Evolutionary conservation across 768 basidiomycete species (phyloP), one percentile per base, ranked within the genome.

Genomic region (Leucosporidium creatinivorum): DNA sequence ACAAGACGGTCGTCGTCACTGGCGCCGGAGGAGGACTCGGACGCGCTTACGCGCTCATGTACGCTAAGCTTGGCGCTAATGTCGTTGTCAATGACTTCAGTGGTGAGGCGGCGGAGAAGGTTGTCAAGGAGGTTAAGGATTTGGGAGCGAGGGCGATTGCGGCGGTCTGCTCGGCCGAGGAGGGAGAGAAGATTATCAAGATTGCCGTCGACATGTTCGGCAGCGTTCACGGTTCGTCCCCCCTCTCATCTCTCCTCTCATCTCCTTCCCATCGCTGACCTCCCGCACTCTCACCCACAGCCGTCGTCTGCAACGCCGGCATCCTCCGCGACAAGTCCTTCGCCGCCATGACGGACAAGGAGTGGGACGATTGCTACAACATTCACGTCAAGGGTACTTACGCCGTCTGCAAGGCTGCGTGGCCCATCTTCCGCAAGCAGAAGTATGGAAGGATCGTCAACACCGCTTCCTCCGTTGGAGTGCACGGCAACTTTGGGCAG

Each of bases 381-480:
- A 85, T 97, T 30, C 93, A 98, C 78, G 83, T 99, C 47, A 62
- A 66, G 83, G 87, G 89, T 13, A 96, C 94, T 18, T 98, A 86
- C 81, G 92, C 91, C 82, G 89, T 88, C 69, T 62, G 75, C 33
- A 89, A 94, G 76, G 96, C 94, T 8, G 88, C 90, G 30, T 99
- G 96, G 96, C 92, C 93, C 0, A 81, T 91, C 73, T 97, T 99
- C 85, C 88, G 89, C 79, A 88, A 92, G 80, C 94, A 98, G 77
- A 92, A 91, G 79, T 96, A 87, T 76, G 96, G 96, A 33, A 86
- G 96, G 54, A 93, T 99, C 75, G 84, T 98, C 61, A 94, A 89
- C 36, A 97, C 93, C n/a, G 84, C 86, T 67, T 97, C 93, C 3
- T 87, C 87, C 76, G 91, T 91, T 59, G 94, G 93, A 67, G 86